Base-by-base conservation (phyloP, 2,329 filamentous ascomycete genomes). In the Beauveria bassiana region DNA sequence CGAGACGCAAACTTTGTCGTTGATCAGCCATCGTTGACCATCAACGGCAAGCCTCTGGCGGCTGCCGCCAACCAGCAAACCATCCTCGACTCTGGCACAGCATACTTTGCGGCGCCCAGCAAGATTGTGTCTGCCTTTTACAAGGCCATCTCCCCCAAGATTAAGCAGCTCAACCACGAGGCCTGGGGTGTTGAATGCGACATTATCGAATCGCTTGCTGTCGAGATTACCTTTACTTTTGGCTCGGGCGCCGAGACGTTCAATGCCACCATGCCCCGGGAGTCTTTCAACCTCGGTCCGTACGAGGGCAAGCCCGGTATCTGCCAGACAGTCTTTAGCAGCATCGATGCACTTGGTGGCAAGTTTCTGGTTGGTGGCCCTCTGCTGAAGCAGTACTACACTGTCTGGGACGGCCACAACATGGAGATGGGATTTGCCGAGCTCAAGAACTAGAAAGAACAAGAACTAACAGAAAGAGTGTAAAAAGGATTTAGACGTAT, bases 371-470 rank as follows among this genome's bases (percentile, higher is more conserved):
- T 73, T 9, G 73, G 74, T 0, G 70, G 67, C 1, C 71, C 72
- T 3, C 63, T 73, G 18, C 60, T 75, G 26, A 71, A 73, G 67
- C 64, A 67, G 14, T 74, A 74, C 59, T 75, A 75, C 59, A 75
- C 73, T 1, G 70, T 71, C 0, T 75, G 71, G 72, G 69, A 75
- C 62, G 70, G 68, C 0, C 58, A 65, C 18, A 68, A 65, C 8
- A n/a, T 65, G 53, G 59, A 65, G 51, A 59, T 73, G 22, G 71
- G 70, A 2, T 70, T 68, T 51, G 67, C 64, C 6, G 56, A 61
- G 26, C 62, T 67, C 18, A 66, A 63, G 63, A 61, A 55, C 2
- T 61, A 54, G 22, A 22, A 22, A 22, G 22, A 2, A 22, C 22
- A 22, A 22, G 22, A n/a, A n/a, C n/a, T n/a, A n/a, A n/a, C n/a